Evolutionary conservation across 257 asterid genomes (phyloP), one percentile per base, ranked within the genome.

Genomic region (Plectranthus barbatus): DNA sequence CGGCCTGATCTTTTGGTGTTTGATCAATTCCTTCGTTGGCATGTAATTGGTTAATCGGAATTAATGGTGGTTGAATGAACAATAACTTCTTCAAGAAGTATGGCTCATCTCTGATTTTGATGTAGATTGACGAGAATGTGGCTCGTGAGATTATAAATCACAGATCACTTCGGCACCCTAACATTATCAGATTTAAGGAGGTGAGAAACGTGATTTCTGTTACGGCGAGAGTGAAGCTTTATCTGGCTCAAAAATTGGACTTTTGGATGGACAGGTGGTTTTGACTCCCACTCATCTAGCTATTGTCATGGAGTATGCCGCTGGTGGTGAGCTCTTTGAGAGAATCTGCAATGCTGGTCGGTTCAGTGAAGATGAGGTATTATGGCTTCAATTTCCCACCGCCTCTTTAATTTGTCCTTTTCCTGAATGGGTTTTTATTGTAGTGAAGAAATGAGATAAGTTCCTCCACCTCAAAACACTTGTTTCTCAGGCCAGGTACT

Each of bases 291-390:
- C 95, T 18, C 97, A 91, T 79, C 81, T 91, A 15, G 96, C 95
- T 52, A 91, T 91, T 72, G 83, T 91, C 74, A 91, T 91, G 98
- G 98, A 91, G 77, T 91, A 88, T 65, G 98, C 97, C 34, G 87
- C 96, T 3, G 98, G 97, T 15, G 98, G 98, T 12, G 98, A 91
- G 79, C 95, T 91, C 37, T 91, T 91, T 54, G 97, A 86, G 71
- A 91, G 86, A 74, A 91, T 91, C 58, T 88, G 98, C 76, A 88
- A 79, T 74, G 98, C 98, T 68, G 98, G 98, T 29, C 81, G 97
- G 50, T 91, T 91, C 72, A 91, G 98, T 63, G 98, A 91, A 71
- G 98, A 91, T 24, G 98, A 91, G 90, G 98, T 88, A 67, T 26
- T 14, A 29, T 33, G 26, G 14, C 63, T 49, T 63, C 21, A 17